Conservation (phyloP, 164 flowering plant species). For the Tetracentron sinense region DNA sequence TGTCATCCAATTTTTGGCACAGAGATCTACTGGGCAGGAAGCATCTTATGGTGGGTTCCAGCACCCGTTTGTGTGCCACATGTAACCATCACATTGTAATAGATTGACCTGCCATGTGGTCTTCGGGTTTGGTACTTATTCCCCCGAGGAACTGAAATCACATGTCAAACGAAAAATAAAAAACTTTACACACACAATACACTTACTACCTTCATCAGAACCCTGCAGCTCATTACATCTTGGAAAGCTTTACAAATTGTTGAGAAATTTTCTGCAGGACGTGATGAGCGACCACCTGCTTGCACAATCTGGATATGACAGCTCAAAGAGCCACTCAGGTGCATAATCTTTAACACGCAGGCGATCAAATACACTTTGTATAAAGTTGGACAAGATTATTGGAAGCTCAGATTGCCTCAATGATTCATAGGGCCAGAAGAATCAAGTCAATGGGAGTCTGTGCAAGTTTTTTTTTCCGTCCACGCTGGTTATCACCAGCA, state of each 20-base stretch:
- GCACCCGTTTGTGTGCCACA: too few species aligned
- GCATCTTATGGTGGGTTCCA: too few species aligned
- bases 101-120: too few species aligned
- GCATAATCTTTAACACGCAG: not conserved
- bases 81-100: too few species aligned
- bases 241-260: not conserved
- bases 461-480: conserved; percentile 3
- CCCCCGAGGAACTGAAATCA: not conserved
- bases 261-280: conserved; percentile 9
- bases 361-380: not conserved
- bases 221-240: not conserved
- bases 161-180: not conserved
- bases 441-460: conserved; percentile 6
- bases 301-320: conserved; percentile 3
- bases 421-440: not conserved
- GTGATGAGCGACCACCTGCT: not conserved
- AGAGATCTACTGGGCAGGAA: too few species aligned
- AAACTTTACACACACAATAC: too few species aligned
- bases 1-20: too few species aligned
- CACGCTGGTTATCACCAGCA: conserved; percentile 8
- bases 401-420: not conserved
- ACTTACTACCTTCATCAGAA: too few species aligned
- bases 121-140: not conserved
- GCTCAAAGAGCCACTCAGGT: not conserved
- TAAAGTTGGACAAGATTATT: not conserved